Evolutionary conservation across 129 eudicot species (phyloP), one percentile per base, ranked within the genome.

Genomic region (Mikania micrantha): DNA sequence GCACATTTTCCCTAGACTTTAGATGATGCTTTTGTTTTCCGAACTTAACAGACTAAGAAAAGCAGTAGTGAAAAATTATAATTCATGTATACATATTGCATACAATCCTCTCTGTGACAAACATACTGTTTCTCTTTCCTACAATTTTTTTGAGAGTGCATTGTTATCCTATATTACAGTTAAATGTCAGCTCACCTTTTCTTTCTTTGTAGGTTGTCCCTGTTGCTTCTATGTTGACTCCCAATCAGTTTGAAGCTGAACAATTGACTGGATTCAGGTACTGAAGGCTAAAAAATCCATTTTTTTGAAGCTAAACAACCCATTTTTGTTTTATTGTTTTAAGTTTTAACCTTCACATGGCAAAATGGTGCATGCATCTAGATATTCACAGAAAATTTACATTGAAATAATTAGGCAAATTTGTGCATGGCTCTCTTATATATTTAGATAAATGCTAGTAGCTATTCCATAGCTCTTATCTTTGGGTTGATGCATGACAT

Each of bases 181-280:
- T 42, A 59, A 59, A 8, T 45, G 16, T 44, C 45, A 74, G 19
- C 49, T 28, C 59, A 20, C 35, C 20, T 1, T 38, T 22, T 9
- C 19, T 22, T 78, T 45, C 22, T 77, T 56, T 73, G 60, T 82
- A 93, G 98, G 98, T 93, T 84, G 96, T 93, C 64, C 98, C 96
- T 69, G 92, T 93, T 81, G 96, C 98, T 77, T 88, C 98, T 38
- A 86, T 93, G 98, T 81, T 93, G 90, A 93, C 98, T 56, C 98
- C 98, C 41, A 93, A 93, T 81, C 98, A 93, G 77, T 93, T 93
- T 81, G 98, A 93, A 82, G 96, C 96, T 49, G 98, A 93, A 79
- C 83, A 78, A 36, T 80, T 93, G 81, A 88, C 96, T 67, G 90
- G 87, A 58, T 81, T 78, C 74, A 88, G 92, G 98, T 93, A 50